phyloP scores from a whole-genome alignment of 2,329 filamentous ascomycete genomes.

The Alternaria longipes region DNA sequence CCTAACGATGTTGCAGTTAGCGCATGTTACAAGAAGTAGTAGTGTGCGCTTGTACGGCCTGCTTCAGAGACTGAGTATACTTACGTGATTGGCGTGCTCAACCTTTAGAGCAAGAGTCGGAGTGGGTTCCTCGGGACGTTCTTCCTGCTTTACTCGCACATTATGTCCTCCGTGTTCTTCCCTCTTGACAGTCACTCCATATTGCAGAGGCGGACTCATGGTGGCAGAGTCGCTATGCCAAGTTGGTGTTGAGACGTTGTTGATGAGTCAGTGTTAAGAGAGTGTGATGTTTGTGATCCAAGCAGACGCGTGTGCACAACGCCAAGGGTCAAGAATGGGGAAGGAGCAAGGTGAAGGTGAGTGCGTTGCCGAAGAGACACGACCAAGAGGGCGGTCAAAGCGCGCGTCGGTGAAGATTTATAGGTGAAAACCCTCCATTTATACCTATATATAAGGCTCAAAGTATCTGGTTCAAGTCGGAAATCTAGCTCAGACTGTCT shows the following conservation, averaged over 20 bases:
- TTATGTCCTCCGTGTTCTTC: neutral
- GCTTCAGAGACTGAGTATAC: neutral
- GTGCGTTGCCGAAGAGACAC: neutral
- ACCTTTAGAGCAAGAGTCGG: neutral
- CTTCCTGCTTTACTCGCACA: neutral
- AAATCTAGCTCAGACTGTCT: fast-evolving
- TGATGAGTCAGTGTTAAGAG: neutral
- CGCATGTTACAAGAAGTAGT: neutral
- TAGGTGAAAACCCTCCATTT: fast-evolving
- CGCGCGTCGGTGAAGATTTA: neutral
- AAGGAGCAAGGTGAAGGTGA: neutral
- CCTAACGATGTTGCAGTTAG: neutral
- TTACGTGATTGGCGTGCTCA: neutral
- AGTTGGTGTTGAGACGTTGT: neutral
- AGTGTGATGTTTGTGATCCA: neutral
- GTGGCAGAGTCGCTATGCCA: neutral
- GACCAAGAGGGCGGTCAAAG: neutral
- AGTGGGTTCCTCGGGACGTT: no score
- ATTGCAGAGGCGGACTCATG: neutral
- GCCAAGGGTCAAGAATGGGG: neutral
- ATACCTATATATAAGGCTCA: neutral
- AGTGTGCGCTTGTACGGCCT: neutral
- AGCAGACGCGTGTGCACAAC: neutral
- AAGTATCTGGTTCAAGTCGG: no score
- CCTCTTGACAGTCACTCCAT: fast-evolving